Base-by-base conservation (phyloP, 2,329 filamentous ascomycete genomes). In the Zalaria obscura region DNA sequence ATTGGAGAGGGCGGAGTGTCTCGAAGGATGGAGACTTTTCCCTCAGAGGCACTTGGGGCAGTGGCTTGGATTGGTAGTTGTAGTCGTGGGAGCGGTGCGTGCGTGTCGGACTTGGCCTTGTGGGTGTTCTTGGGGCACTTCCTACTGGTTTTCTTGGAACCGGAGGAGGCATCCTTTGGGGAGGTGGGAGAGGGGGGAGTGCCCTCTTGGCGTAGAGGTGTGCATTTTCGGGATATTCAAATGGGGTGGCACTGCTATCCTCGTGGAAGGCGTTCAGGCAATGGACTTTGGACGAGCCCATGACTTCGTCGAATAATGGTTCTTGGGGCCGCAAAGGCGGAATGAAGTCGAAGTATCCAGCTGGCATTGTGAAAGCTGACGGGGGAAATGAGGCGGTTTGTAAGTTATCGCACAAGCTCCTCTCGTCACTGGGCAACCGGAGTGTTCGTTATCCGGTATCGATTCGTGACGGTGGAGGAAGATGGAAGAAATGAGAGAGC, bases 181-280 rank as follows among this genome's bases (percentile, higher is more conserved):
- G 41, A 25, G 46, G 33, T 27, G 46, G 46, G 3, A 48, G 41
- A 36, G 46, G 46, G 31, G 46, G 46, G 10, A 48, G 40, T 39
- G 46, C 44, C 33, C 46, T 43, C 27, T 25, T 45, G 8, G 39
- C 46, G 28, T 48, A 48, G 27, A 48, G 41, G 41, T 36, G 43
- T 39, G 46, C 46, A 34, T 48, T 40, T 28, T 37, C 35, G 36
- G 46, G 46, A n/a, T 29, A 39, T 31, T 48, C 44, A 40, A 46
- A 48, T 25, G 42, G 39, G 11, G 43, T 43, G 10, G 25, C 25
- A 31, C 39, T 18, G 5, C 44, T 38, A 31, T 45, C 18, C 25
- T 40, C 28, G 27, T 48, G 46, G 44, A 48, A 48, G 8, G 46
- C 46, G 25, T 48, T 44, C 25, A 48, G 40, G 40, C 41, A 40